Conservation (phyloP, 2,329 filamentous ascomycete species). For the Rutstroemia sp. region DNA sequence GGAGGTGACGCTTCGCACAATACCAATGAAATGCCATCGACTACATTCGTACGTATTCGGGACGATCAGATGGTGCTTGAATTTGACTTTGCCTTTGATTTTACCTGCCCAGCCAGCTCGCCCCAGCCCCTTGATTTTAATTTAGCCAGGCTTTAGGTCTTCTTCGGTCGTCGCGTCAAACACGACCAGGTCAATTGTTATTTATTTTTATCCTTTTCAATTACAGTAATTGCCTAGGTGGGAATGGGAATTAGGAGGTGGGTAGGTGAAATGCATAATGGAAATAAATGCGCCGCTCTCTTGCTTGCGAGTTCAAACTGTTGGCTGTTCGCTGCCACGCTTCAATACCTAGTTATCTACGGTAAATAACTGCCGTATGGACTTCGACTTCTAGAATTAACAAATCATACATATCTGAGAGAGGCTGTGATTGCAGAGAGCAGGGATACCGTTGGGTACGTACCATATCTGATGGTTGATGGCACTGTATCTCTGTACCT, state of each 20-base stretch:
- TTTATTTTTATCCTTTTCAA: neutral
- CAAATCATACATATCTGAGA: neutral
- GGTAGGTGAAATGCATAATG: too few relatives aligned
- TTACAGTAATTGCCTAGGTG: neutral
- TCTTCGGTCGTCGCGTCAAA: neutral
- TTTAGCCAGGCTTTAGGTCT: neutral
- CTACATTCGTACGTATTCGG: too few relatives aligned
- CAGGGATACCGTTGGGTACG: too few relatives aligned
- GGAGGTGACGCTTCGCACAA: neutral
- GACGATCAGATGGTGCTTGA: neutral
- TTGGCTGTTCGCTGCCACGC: neutral
- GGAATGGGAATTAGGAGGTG: too few relatives aligned
- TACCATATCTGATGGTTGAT: too few relatives aligned
- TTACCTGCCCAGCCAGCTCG: neutral
- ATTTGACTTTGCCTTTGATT: neutral
- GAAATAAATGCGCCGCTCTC: too few relatives aligned
- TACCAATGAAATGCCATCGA: neutral
- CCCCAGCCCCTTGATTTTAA: neutral
- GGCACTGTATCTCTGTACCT: too few relatives aligned
- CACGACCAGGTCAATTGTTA: neutral
- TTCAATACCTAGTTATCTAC: neutral
- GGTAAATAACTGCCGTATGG: constrained; percentile 1
- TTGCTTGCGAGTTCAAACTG: too few relatives aligned
- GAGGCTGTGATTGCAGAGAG: neutral
- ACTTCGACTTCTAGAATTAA: neutral